Evolutionary conservation across 257 asterid species (phyloP), one percentile per base, ranked within the genome.

Genomic region (Cinchona pubescens): DNA sequence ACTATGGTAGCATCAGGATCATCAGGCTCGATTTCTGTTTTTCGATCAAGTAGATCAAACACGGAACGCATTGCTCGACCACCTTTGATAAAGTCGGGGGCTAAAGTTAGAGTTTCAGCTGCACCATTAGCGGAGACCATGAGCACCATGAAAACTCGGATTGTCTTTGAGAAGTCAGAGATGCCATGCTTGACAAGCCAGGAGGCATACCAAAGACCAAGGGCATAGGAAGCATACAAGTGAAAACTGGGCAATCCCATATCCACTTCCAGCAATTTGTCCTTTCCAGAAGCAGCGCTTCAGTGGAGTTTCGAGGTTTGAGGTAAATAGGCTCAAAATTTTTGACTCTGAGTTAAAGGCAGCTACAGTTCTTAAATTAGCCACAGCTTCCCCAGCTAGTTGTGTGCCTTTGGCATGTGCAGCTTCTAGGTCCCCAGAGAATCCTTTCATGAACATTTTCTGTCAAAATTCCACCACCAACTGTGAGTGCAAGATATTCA

Each of bases 401-500:
- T 93, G 97, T 4, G 98, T 93, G 4, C 96, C 96, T 75, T 89
- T 90, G 15, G 97, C 86, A 55, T 93, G 98, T 0, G 98, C 90
- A 35, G 94, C 96, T 81, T 93, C 98, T 37, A 93, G 78, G 84
- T 93, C 98, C 3, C 98, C 98, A 4, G 97, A 91, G 88, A 93
- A 93, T 85, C 98, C 98, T 35, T 61, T 90, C 96, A 89, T 90
- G 87, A 93, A 91, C 98, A 93, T 87, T 89, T 93, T 93, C 98
- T 93, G 91, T 32, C 32, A 51, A 76, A 79, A 61, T 32, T 45
- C 8, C 38, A 76, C 19, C 34, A 2, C 71, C 18, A 48, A 10
- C 53, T 32, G 40, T 76, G 16, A 81, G 53, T 5, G 23, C 32
- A 34, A 37, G 51, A 34, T 4, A 46, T 23, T 43, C 43, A 13